Percentiles rank a stretch among this genome's conserved stretches.
These are phyloP conservation scores for Phycomyces blakesleeanus DNA, from an alignment of 192 early-diverging fungal genomes.

Conservation along the genomic window DNA sequence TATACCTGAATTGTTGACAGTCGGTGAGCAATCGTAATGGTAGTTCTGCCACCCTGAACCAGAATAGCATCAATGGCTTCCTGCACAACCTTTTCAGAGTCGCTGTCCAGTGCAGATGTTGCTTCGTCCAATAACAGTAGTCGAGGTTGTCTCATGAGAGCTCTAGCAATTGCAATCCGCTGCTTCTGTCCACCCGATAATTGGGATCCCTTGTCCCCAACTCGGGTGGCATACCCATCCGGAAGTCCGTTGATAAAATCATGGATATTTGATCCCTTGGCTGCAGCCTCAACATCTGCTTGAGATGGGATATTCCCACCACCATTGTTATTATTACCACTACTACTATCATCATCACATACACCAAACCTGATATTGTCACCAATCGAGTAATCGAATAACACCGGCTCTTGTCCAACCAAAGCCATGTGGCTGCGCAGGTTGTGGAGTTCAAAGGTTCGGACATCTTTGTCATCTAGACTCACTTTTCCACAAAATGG, in stretches of 20 bases:
- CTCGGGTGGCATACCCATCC: slow-evolving; percentile 61
- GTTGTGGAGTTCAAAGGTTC: slow-evolving; percentile 54
- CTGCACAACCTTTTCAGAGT: slow-evolving; percentile 70
- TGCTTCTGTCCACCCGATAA: slow-evolving; percentile 75
- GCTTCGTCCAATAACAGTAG: slow-evolving; percentile 85
- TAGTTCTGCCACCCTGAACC: slow-evolving; percentile 58
- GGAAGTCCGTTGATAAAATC: slow-evolving; percentile 54
- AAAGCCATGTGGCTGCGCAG: slow-evolving; percentile 72
- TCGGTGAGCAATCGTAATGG: slow-evolving; percentile 72
- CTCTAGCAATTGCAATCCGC: slow-evolving; percentile 85
- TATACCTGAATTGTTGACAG: slow-evolving; percentile 67
- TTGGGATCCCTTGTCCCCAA: slow-evolving; percentile 65
- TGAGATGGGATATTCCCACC: too few species aligned
- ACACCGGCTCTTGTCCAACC: slow-evolving; percentile 87
- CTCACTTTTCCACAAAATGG: slow-evolving; percentile 48
- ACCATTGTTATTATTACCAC: too few species aligned
- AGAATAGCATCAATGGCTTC: slow-evolving; percentile 64
- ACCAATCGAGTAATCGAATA: slow-evolving; percentile 81
- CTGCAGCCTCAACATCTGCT: slow-evolving; percentile 50
- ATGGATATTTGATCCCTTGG: slow-evolving; percentile 59
- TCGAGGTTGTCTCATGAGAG: slow-evolving; percentile 81
- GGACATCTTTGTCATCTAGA: slow-evolving; percentile 58
- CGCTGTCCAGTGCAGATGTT: slow-evolving; percentile 68
- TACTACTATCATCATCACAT: slow-evolving; percentile 33
- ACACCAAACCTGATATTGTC: slow-evolving; percentile 84